phyloP scores from a whole-genome alignment of 768 basidiomycete genomes.

The Omphalotus guepiniiformis region DNA sequence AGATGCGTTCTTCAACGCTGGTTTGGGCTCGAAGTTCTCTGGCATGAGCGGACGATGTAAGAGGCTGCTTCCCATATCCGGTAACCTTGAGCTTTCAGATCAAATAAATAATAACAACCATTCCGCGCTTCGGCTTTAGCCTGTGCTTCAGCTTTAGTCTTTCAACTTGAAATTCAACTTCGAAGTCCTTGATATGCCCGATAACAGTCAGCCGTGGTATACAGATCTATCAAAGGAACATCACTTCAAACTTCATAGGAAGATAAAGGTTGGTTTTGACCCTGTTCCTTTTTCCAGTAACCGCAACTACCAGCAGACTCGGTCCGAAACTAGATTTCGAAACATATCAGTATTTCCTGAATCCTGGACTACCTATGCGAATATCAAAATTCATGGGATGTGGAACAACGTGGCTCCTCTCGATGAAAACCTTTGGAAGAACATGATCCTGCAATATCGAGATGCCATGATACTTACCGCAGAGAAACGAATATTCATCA shows the following conservation, averaged over 20 bases:
- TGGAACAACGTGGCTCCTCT: slow-evolving; percentile 15
- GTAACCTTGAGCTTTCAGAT: too few relatives aligned
- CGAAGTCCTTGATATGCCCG: neutral
- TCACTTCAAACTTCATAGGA: slow-evolving; percentile 39
- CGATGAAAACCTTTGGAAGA: slow-evolving; percentile 36
- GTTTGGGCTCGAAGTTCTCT: slow-evolving; percentile 43
- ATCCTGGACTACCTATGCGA: neutral
- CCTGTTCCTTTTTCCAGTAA: slow-evolving; percentile 9
- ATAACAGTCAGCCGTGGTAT: slow-evolving; percentile 27
- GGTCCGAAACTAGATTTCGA: neutral
- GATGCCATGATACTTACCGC: slow-evolving; percentile 51
- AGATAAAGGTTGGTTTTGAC: slow-evolving; percentile 37
- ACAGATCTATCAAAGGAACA: slow-evolving; percentile 24
- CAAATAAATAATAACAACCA: too few relatives aligned
- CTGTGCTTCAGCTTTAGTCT: neutral
- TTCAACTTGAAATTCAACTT: neutral
- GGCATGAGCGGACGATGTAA: slow-evolving; percentile 1
- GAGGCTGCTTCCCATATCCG: neutral
- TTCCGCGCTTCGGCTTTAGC: too few relatives aligned
- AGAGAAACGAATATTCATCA: slow-evolving; percentile 30
- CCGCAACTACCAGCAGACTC: neutral
- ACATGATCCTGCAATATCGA: slow-evolving; percentile 42
- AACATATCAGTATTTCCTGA: neutral
- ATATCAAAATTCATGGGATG: neutral
- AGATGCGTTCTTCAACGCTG: slow-evolving; percentile 52